Evolutionary conservation across 768 basidiomycete genomes (phyloP).

Genomic region (Coprinopsis marcescibilis): DNA sequence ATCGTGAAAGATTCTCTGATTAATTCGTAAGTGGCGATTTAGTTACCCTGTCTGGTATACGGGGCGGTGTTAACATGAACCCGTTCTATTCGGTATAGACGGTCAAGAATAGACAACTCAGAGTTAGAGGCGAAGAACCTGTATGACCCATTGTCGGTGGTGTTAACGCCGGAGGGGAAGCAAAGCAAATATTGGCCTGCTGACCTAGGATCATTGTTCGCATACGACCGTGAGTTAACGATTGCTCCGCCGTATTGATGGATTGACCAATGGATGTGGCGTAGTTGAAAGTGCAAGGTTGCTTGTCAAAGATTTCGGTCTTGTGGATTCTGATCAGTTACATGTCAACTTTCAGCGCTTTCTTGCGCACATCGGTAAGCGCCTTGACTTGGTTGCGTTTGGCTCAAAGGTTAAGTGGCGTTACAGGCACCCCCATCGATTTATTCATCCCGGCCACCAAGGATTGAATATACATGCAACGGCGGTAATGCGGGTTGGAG

Average conservation of each 20-base stretch:
- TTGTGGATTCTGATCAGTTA: slow-evolving; percentile 35
- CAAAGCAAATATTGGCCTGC: slow-evolving; percentile 43
- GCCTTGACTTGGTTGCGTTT: background rate
- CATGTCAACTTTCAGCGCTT: slow-evolving; percentile 50
- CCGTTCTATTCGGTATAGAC: slow-evolving; percentile 24
- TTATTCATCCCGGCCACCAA: background rate
- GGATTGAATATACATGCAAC: too few species aligned
- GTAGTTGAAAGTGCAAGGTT: slow-evolving; percentile 35
- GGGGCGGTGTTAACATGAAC: background rate
- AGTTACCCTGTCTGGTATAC: background rate
- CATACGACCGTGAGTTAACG: slow-evolving; percentile 43
- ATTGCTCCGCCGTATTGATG: background rate
- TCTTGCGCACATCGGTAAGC: slow-evolving; percentile 49
- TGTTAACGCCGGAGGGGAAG: slow-evolving; percentile 46
- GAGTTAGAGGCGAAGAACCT: slow-evolving; percentile 32
- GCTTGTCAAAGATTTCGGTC: slow-evolving; percentile 45
- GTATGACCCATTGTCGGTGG: slow-evolving; percentile 37
- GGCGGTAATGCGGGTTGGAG: too few species aligned
- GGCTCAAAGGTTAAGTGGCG: background rate
- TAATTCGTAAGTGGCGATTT: slow-evolving; percentile 44
- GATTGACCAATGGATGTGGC: slow-evolving; percentile 1
- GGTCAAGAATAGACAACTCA: slow-evolving; percentile 46
- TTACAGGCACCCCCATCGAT: slow-evolving; percentile 16
- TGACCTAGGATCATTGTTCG: slow-evolving; percentile 43
- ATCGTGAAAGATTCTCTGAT: slow-evolving; percentile 38